These are phyloP conservation scores for Claviceps citrina DNA, from an alignment of 2,329 filamentous ascomycete genomes.

Conservation along the genomic window DNA sequence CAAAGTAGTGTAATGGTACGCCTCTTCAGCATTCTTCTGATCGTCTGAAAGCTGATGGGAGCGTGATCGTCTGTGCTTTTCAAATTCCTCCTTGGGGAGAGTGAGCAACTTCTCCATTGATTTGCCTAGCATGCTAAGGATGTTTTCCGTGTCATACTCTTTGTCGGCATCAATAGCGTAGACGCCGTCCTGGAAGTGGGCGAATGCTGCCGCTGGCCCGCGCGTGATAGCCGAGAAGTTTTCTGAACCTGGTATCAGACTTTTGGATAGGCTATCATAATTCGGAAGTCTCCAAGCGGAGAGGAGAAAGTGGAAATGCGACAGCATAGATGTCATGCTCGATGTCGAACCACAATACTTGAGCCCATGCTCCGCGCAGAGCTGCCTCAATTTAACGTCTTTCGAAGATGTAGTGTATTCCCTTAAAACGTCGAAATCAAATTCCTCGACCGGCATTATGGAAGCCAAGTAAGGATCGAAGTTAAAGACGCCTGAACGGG, in stretches of 20 bases:
- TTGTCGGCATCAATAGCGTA: constrained; percentile 97
- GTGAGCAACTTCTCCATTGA: constrained; percentile 95
- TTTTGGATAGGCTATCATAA: constrained; percentile 47
- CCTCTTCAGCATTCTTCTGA: constrained; percentile 55
- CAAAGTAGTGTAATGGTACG: constrained; percentile 75
- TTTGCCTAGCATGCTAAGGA: constrained; percentile 83
- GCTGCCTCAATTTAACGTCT: constrained; percentile 53
- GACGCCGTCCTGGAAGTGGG: constrained; percentile 65
- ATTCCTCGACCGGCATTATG: constrained; percentile 87
- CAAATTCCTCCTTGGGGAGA: constrained; percentile 64
- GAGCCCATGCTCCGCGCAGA: constrained; percentile 50
- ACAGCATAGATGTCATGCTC: constrained; percentile 77
- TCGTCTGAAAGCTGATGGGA: constrained; percentile 56
- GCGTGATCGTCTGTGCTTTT: constrained; percentile 60
- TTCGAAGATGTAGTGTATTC: constrained; percentile 84
- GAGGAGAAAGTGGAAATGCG: constrained; percentile 85
- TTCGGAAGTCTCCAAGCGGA: constrained; percentile 69
- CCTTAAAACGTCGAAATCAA: constrained; percentile 77
- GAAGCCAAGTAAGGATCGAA: constrained; percentile 88
- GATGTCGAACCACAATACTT: constrained; percentile 93
- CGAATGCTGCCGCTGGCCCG: constrained; percentile 64
- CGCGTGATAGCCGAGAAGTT: constrained; percentile 59
- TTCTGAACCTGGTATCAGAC: constrained; percentile 44
- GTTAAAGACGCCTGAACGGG: constrained; percentile 77
- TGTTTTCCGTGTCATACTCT: constrained; percentile 67